Evolutionary conservation across 2,329 filamentous ascomycete species (phyloP).

Genomic region (Scopulariopsis brevicaulis): DNA sequence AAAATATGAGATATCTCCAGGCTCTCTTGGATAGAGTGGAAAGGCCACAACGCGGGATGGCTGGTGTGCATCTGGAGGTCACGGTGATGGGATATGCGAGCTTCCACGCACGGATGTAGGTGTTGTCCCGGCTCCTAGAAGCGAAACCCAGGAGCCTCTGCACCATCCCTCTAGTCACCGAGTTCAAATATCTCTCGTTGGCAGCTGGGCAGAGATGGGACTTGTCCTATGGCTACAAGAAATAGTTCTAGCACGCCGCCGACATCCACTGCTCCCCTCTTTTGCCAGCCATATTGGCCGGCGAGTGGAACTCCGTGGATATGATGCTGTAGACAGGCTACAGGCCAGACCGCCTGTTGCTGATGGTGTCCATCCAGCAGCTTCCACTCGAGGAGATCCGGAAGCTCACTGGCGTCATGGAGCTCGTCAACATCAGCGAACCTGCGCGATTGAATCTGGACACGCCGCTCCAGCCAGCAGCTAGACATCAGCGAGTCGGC

Average conservation of each 20-base stretch:
- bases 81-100: background rate
- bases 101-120: background rate
- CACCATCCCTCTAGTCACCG: background rate
- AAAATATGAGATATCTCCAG: no score
- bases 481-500: background rate
- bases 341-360: background rate
- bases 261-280: background rate
- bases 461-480: background rate
- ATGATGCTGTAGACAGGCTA: background rate
- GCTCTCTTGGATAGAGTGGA: no score
- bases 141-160: background rate
- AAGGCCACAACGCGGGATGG: no score
- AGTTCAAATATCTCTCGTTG: background rate
- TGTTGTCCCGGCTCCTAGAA: background rate
- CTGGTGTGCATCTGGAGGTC: background rate
- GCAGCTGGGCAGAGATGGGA: background rate
- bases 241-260: background rate
- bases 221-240: background rate
- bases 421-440: background rate
- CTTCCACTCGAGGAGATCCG: background rate
- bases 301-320: background rate
- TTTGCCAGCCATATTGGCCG: background rate
- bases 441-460: background rate
- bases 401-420: background rate
- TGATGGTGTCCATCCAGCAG: background rate